Base-by-base conservation (phyloP, 805 yeast species). In the Brettanomyces bruxellensis region DNA sequence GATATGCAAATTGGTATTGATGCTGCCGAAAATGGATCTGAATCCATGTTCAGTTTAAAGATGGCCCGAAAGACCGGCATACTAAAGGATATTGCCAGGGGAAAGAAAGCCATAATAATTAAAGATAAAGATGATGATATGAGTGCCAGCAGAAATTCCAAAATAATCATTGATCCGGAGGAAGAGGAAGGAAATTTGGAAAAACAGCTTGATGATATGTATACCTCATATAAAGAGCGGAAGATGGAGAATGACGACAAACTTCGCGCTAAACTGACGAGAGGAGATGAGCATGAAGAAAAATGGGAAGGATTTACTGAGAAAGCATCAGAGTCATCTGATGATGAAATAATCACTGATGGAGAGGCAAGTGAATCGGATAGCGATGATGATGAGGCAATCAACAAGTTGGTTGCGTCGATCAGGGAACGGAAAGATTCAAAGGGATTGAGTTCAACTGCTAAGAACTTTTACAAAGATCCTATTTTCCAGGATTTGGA, bases 1-100 rank as follows among this genome's bases (percentile, higher is more conserved):
- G 96, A 95, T 59, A 78, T 76, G 69, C 95, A 89, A 59, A 81
- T 93, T 51, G 97, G 98, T 75, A 72, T 87, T 46, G 99, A 93
- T 61, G 96, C 96, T 14, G 91, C 87, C 14, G 76, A 76, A 45
- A 71, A 79, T 49, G 96, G 93, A 35, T 73, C 83, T 46, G 90
- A 85, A 49, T 76, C 90, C 1, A 69, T 88, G 48, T 93, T 93
- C 70, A 87, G 83, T 59, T 72, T 93, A 61, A 83, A 80, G 58
- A 67, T 76, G n/a, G 96, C 96, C 3, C 86, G 86, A 63, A 85
- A 84, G 64, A 81, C 95, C 3, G 98, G 97, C 40, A 78, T 84
- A 52, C 65, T 88, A 47, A 77, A 78, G 45, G 80, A 83, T 34
- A 67, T 90, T 44, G 79, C 85, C 11, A 79, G 76, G 56, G 97